Conservation (phyloP, 371 early-diverging fungal genomes). For the Batkoa obscura region DNA sequence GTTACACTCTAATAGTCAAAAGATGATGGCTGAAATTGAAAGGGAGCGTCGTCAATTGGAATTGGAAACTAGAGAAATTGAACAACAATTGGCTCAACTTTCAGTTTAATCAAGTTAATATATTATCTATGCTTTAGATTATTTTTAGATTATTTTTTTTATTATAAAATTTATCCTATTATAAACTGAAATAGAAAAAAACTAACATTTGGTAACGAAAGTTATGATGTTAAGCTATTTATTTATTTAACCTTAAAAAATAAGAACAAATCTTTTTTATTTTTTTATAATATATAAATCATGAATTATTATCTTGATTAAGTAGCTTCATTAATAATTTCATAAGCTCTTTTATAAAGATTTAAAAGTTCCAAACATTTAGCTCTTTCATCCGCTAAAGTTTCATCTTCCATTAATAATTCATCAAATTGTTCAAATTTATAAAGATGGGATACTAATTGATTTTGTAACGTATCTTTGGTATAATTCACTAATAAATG, state of each 20-base stretch:
- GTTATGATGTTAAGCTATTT: too few relatives aligned
- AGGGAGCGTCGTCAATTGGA: constrained; percentile 10
- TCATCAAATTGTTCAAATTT: constrained; percentile 48
- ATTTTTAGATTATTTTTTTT: too few relatives aligned
- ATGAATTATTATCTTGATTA: too few relatives aligned
- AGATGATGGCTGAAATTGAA: constrained; percentile 13
- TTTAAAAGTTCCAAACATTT: constrained; percentile 58
- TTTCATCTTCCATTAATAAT: constrained; percentile 57
- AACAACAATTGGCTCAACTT: constrained; percentile 7
- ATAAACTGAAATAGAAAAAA: too few relatives aligned
- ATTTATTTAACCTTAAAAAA: too few relatives aligned
- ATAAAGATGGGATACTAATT: constrained; percentile 67
- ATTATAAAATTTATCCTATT: too few relatives aligned
- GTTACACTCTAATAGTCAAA: constrained; percentile 9
- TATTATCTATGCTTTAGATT: too few relatives aligned
- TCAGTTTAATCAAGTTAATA: not conserved
- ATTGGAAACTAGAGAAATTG: constrained; percentile 12
- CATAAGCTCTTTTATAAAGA: constrained; percentile 56
- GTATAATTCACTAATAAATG: constrained; percentile 58
- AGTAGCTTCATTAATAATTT: constrained; percentile 48
- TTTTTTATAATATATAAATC: too few relatives aligned
- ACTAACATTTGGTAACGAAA: too few relatives aligned
- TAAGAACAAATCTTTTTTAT: too few relatives aligned
- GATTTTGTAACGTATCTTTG: constrained; percentile 57
- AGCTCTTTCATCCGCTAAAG: constrained; percentile 46